Evolutionary conservation across 352 stramenopile species (phyloP).

Genomic region (Phytophthora pistaciae): DNA sequence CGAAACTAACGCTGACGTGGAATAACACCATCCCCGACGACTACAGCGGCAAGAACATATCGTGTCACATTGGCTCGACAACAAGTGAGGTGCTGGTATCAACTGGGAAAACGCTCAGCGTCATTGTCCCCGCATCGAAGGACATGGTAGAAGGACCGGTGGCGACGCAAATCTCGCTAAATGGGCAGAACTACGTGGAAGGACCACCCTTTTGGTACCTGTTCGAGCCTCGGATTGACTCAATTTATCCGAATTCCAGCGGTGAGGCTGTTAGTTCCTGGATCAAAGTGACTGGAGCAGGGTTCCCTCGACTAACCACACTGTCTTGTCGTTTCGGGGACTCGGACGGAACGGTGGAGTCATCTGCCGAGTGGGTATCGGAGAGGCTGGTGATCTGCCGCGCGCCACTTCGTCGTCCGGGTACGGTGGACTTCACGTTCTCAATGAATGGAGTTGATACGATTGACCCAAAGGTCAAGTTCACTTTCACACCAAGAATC

Average conservation of each 20-base stretch:
- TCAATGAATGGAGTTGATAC: slow-evolving; percentile 68
- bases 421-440: slow-evolving; percentile 42
- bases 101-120: slow-evolving; percentile 5
- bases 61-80: slow-evolving; percentile 34
- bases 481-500: slow-evolving; percentile 37
- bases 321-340: slow-evolving; percentile 59
- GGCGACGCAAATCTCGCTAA: slow-evolving; percentile 37
- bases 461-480: slow-evolving; percentile 32
- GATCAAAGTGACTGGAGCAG: slow-evolving; percentile 30
- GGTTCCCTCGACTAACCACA: slow-evolving; percentile 47
- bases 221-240: slow-evolving; percentile 29
- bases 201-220: slow-evolving; percentile 54
- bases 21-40: not conserved
- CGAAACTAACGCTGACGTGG: slow-evolving; percentile 37
- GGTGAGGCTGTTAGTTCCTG: slow-evolving; percentile 19
- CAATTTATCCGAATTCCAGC: slow-evolving; percentile 32
- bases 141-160: slow-evolving; percentile 8
- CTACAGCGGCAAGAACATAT: slow-evolving; percentile 14
- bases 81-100: slow-evolving; percentile 15
- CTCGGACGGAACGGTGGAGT: not conserved
- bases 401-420: slow-evolving; percentile 32
- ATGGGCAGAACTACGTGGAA: slow-evolving; percentile 52
- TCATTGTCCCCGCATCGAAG: slow-evolving; percentile 10
- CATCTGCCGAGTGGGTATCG: slow-evolving; percentile 40
- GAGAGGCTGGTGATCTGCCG: slow-evolving; percentile 33